Percentiles rank a stretch among this genome's conserved stretches.
These are phyloP conservation scores for Orobanche coerulescens DNA, from an alignment of 257 asterid genomes.

Conservation along the genomic window DNA sequence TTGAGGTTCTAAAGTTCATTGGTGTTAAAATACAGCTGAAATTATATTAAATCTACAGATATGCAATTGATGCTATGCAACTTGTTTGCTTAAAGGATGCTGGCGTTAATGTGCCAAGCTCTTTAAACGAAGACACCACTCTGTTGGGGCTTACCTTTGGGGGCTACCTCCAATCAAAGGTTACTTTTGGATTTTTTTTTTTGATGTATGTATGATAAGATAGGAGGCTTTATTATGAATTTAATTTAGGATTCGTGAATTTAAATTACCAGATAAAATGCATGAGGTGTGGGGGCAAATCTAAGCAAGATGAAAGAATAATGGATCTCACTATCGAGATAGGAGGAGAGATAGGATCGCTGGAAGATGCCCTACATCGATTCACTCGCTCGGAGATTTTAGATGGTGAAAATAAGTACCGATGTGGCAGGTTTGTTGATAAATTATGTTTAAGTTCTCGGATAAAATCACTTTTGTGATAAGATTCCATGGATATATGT, in stretches of 20 bases:
- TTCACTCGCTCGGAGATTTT: slow-evolving; percentile 65
- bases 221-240: slow-evolving; percentile 1
- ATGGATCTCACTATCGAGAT: slow-evolving; percentile 93
- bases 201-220: slow-evolving; percentile 10
- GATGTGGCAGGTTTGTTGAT: slow-evolving; percentile 57
- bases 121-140: slow-evolving; percentile 61
- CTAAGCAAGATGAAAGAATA: slow-evolving; percentile 64
- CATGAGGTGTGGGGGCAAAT: slow-evolving; percentile 67
- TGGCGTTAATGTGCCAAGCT: slow-evolving; percentile 32
- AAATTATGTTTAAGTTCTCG: neutral
- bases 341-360: slow-evolving; percentile 60
- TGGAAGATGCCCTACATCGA: slow-evolving; percentile 67
- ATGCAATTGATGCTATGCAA: slow-evolving; percentile 73
- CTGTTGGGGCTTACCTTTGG: slow-evolving; percentile 79
- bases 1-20: neutral
- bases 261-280: slow-evolving; percentile 65
- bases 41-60: slow-evolving; percentile 33
- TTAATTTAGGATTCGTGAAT: neutral
- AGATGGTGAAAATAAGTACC: slow-evolving; percentile 86
- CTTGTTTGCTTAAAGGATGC: slow-evolving; percentile 52
- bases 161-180: slow-evolving; percentile 86
- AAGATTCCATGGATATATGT: neutral
- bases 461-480: neutral
- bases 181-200: slow-evolving; percentile 24
- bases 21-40: slow-evolving; percentile 2